Evolutionary conservation across 495 filamentous ascomycete genomes (phyloP).

Genomic region (Talaromyces trachyspermus): DNA sequence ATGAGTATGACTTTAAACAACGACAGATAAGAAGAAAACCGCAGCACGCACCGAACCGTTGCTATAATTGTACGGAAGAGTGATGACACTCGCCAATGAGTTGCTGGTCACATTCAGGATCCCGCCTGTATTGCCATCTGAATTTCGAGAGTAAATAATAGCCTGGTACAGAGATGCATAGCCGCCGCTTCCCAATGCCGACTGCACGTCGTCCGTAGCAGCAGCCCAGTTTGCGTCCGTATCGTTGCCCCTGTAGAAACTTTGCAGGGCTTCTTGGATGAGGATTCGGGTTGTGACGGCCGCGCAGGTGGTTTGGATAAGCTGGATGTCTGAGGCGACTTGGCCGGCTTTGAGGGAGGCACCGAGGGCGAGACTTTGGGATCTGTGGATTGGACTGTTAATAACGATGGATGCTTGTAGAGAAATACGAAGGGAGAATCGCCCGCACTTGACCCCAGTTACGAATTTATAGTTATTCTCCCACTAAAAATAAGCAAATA

Average conservation of each 20-base stretch:
- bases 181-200: slow-evolving; percentile 48
- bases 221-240: slow-evolving; percentile 47
- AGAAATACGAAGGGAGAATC: no score
- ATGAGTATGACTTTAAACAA: background rate
- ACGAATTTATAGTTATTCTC: slow-evolving; percentile 71
- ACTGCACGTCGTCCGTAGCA: slow-evolving; percentile 50
- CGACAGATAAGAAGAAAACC: background rate
- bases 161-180: slow-evolving; percentile 52
- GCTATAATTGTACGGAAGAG: slow-evolving; percentile 47
- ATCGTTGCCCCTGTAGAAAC: slow-evolving; percentile 53
- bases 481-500: slow-evolving; percentile 39
- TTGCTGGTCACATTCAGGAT: slow-evolving; percentile 56
- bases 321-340: slow-evolving; percentile 63
- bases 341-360: slow-evolving; percentile 81
- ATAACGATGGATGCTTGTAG: no score
- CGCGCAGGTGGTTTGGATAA: slow-evolving; percentile 62
- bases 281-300: slow-evolving; percentile 61
- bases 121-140: slow-evolving; percentile 29
- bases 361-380: slow-evolving; percentile 58
- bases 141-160: slow-evolving; percentile 58
- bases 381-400: slow-evolving; percentile 26
- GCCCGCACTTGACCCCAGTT: slow-evolving; percentile 51
- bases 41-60: slow-evolving; percentile 53
- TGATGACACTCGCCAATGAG: slow-evolving; percentile 31
- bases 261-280: slow-evolving; percentile 52